Conservation (phyloP, 768 basidiomycete species). For the Trametes cinnabarina region DNA sequence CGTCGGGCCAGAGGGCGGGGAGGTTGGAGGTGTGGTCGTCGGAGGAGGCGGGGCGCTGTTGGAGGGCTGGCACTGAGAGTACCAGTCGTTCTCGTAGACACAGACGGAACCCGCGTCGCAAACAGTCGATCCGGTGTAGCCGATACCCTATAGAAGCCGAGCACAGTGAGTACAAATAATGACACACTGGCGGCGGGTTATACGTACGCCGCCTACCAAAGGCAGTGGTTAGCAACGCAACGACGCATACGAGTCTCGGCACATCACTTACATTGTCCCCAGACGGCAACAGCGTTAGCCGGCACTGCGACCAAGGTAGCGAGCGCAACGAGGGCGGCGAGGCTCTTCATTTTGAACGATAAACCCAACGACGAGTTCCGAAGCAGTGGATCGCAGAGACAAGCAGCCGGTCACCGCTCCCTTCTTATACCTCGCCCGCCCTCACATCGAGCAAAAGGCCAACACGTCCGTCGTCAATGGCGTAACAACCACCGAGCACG, state of each 20-base stretch:
- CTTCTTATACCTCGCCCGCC: not conserved
- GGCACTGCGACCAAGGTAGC: conserved; percentile 18
- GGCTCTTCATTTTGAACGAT: conserved; percentile 22
- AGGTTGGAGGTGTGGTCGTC: conserved; percentile 11
- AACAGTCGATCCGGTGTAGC: conserved; percentile 34
- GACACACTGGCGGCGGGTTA: no score
- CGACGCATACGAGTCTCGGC: not conserved
- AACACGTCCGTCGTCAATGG: not conserved
- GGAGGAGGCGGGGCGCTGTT: conserved; percentile 16
- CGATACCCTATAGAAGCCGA: conserved; percentile 21
- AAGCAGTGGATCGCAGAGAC: not conserved
- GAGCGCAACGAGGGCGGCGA: conserved; percentile 25
- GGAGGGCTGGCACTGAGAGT: conserved; percentile 34
- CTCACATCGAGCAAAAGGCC: not conserved
- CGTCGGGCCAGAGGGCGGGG: not conserved
- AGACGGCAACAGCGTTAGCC: conserved; percentile 32
- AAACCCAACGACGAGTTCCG: not conserved
- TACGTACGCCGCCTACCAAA: conserved; percentile 26
- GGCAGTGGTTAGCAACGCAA: not conserved
- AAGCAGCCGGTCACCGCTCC: no score
- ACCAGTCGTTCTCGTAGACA: conserved; percentile 32
- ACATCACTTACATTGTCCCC: conserved; percentile 36
- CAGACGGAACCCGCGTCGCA: conserved; percentile 36
- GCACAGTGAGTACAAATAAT: not conserved
- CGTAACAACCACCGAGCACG: not conserved